Evolutionary conservation across 805 yeast species (phyloP).

Genomic region (Ogataea pilisensis): DNA sequence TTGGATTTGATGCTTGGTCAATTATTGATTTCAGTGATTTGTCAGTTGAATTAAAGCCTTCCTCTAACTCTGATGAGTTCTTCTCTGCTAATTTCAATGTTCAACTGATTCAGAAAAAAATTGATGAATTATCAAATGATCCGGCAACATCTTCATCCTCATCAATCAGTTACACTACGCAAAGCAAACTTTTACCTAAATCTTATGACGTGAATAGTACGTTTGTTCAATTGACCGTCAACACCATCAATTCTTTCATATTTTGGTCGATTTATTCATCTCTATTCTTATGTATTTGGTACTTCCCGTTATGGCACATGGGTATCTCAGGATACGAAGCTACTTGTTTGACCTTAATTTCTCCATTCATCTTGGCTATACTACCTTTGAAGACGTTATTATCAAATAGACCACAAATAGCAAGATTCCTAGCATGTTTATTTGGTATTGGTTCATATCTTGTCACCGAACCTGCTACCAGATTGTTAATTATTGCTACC

Average conservation of each 20-base stretch:
- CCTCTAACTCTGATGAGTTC: constrained; percentile 18
- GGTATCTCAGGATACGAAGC: constrained; percentile 95
- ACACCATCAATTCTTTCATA: constrained; percentile 61
- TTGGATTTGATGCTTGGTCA: constrained; percentile 81
- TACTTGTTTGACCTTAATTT: constrained; percentile 49
- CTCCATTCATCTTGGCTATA: constrained; percentile 39
- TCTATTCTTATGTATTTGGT: constrained; percentile 86
- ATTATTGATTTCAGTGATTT: constrained; percentile 63
- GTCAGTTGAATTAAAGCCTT: constrained; percentile 41
- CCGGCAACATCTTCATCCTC: not conserved
- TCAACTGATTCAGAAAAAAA: constrained; percentile 9
- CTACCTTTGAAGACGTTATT: constrained; percentile 36
- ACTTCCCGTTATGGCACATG: constrained; percentile 97
- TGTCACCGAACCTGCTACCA: constrained; percentile 61
- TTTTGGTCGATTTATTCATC: constrained; percentile 87
- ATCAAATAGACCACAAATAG: constrained; percentile 43
- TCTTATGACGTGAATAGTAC: constrained; percentile 19
- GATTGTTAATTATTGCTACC: constrained; percentile 60
- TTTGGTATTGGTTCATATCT: constrained; percentile 76
- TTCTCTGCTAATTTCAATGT: constrained; percentile 24
- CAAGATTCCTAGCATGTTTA: constrained; percentile 51
- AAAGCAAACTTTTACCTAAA: constrained; percentile 18
- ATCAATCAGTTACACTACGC: constrained; percentile 1
- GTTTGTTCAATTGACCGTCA: constrained; percentile 36
- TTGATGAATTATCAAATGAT: not conserved